A percentile compares a stretch with the other conserved stretches of the same genome.
phyloP scores from a whole-genome alignment of 768 basidiomycete genomes.

The Saitozyma podzolica region DNA sequence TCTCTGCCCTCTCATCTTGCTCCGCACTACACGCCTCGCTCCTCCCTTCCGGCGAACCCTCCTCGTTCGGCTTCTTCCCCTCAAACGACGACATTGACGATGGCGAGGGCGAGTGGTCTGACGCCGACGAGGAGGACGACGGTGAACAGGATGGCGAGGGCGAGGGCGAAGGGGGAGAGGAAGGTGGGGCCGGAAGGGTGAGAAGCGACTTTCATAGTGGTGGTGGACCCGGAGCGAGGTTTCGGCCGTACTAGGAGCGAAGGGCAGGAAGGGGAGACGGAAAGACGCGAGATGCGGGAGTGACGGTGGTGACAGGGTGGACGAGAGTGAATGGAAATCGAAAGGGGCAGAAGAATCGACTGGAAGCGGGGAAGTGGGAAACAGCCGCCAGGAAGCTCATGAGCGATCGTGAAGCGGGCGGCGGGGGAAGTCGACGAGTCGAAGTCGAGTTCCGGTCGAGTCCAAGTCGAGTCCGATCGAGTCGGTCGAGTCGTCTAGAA shows the following conservation, averaged over 20 bases:
- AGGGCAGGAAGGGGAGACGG: neutral
- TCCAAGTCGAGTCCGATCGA: neutral
- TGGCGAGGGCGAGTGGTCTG: constrained; percentile 22
- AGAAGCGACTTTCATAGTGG: constrained; percentile 47
- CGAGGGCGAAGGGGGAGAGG: constrained; percentile 21
- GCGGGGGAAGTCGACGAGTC: too few species aligned
- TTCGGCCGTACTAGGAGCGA: constrained; percentile 31
- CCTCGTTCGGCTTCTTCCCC: constrained; percentile 34
- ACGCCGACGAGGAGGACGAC: constrained; percentile 25
- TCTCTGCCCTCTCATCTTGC: constrained; percentile 39
- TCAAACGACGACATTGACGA: constrained; percentile 23
- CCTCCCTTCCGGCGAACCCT: constrained; percentile 33
- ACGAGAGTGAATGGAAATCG: too few species aligned
- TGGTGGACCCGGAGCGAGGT: constrained; percentile 44
- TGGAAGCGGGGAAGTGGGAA: too few species aligned
- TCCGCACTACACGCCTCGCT: constrained; percentile 42
- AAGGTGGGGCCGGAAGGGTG: constrained; percentile 39
- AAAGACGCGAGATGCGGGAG: too few species aligned
- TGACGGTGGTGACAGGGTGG: too few species aligned
- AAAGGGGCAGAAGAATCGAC: too few species aligned
- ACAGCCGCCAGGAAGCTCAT: too few species aligned
- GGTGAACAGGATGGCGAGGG: constrained; percentile 26
- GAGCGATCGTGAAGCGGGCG: too few species aligned
- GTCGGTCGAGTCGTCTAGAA: neutral
- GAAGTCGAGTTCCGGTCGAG: too few species aligned